Conservation (phyloP, 345 rosid genomes). For the Rhizophora apiculata region DNA sequence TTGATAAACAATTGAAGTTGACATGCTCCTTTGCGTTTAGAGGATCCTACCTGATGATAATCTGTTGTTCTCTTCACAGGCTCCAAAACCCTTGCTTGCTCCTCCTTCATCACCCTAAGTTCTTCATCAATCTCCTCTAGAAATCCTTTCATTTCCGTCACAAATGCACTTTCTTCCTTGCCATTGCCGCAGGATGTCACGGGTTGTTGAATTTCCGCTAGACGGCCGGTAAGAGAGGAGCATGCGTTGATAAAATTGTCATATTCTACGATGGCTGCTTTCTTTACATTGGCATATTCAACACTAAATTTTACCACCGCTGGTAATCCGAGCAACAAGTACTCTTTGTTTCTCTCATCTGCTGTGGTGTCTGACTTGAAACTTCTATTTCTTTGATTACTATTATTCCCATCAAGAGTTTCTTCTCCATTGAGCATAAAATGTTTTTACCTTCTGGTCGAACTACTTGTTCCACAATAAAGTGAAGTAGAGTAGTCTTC, state of each 20-base stretch:
- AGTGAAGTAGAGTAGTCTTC: conserved; percentile 73
- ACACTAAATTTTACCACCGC: conserved; percentile 39
- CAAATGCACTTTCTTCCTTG: conserved; percentile 38
- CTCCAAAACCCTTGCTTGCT: conserved; percentile 56
- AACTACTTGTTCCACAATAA: conserved; percentile 74
- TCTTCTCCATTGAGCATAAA: conserved; percentile 21
- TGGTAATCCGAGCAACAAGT: conserved; percentile 50
- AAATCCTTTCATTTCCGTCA: conserved; percentile 59
- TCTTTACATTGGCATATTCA: conserved; percentile 60
- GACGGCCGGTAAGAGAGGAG: conserved; percentile 42
- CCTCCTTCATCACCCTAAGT: conserved; percentile 47
- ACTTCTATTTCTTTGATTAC: conserved; percentile 2
- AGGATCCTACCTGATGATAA: conserved; percentile 70
- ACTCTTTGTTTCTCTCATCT: conserved; percentile 45
- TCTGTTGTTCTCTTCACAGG: conserved; percentile 64
- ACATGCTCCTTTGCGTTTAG: conserved; percentile 34
- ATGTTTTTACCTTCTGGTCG: conserved; percentile 60
- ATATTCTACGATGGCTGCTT: conserved; percentile 53
- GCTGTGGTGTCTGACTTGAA: conserved; percentile 21
- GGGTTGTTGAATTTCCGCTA: conserved; percentile 41
- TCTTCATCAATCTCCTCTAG: conserved; percentile 59
- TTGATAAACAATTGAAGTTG: conserved; percentile 63
- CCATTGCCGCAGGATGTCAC: conserved; percentile 23
- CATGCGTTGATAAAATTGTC: conserved; percentile 44
- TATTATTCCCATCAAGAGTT: conserved; percentile 21